Conservation (phyloP, 2,329 filamentous ascomycete genomes). For the Fusarium gaditjirri region DNA sequence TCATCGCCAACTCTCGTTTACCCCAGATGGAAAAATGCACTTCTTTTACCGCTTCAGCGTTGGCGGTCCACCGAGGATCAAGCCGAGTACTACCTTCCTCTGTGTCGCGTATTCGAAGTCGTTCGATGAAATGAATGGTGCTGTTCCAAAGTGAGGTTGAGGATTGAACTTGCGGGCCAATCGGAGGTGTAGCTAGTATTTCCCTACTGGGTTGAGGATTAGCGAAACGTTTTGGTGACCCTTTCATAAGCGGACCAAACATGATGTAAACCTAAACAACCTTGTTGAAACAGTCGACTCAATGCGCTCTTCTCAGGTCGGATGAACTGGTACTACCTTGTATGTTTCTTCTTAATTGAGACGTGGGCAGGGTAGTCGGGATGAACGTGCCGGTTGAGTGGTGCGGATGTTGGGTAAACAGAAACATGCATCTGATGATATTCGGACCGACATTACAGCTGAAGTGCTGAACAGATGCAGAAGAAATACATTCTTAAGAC, state of each 20-base stretch:
- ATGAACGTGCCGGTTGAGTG: not conserved
- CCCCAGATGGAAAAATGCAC: conserved; percentile 7
- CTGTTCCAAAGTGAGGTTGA: not conserved
- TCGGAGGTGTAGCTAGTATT: not conserved
- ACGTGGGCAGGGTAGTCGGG: not conserved
- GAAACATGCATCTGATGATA: not conserved
- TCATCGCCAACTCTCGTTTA: not conserved
- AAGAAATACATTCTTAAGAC: not conserved
- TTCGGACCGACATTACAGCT: not conserved
- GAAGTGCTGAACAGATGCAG: not conserved
- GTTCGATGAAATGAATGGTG: conserved; percentile 8
- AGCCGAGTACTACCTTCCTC: conserved; percentile 10
- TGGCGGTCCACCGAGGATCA: not conserved
- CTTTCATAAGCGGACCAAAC: conserved; percentile 21
- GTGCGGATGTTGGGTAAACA: not conserved
- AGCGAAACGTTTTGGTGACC: not conserved
- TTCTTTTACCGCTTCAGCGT: not conserved
- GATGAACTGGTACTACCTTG: not conserved
- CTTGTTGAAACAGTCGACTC: not conserved
- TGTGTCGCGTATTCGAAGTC: not conserved
- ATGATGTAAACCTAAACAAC: not conserved
- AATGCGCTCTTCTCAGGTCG: not conserved
- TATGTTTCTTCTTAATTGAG: not conserved
- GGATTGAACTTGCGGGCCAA: not conserved
- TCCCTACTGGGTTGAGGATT: conserved; percentile 1